Conservation (phyloP, 2,329 filamentous ascomycete genomes). For the Fusarium napiforme region DNA sequence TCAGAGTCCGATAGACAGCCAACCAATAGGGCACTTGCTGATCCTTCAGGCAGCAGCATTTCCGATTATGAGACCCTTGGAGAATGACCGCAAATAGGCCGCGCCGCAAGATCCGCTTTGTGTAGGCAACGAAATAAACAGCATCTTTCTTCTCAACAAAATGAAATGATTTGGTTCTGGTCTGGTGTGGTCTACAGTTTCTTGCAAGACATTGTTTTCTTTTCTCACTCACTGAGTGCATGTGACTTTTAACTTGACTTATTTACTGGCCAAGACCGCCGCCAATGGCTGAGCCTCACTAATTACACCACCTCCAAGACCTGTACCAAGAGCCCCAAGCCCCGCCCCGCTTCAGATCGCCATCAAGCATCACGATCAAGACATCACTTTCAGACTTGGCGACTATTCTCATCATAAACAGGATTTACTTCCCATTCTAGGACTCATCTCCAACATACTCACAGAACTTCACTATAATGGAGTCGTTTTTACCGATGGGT, state of each 20-base stretch:
- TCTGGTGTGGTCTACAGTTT: neutral
- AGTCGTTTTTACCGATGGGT: conserved; percentile 61
- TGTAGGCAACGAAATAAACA: conserved; percentile 47
- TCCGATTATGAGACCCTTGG: conserved; percentile 28
- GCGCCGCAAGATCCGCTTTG: conserved; percentile 44
- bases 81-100: conserved; percentile 44
- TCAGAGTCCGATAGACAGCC: rapidly evolving
- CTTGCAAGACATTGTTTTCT: neutral
- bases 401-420: neutral
- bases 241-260: neutral
- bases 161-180: conserved; percentile 29
- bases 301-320: conserved; percentile 8
- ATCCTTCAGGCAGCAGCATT: conserved; percentile 46
- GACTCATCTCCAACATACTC: neutral
- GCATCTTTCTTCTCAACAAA: conserved; percentile 28
- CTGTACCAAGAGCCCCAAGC: conserved; percentile 8
- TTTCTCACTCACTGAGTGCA: neutral
- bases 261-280: conserved; percentile 4
- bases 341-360: conserved; percentile 28
- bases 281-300: conserved; percentile 30
- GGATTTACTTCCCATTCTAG: neutral
- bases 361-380: conserved; percentile 21
- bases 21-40: conserved; percentile 28
- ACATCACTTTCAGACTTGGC: conserved; percentile 23
- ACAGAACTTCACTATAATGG: conserved; percentile 51